Base-by-base conservation (phyloP, 345 rosid species). In the Laguncularia racemosa region DNA sequence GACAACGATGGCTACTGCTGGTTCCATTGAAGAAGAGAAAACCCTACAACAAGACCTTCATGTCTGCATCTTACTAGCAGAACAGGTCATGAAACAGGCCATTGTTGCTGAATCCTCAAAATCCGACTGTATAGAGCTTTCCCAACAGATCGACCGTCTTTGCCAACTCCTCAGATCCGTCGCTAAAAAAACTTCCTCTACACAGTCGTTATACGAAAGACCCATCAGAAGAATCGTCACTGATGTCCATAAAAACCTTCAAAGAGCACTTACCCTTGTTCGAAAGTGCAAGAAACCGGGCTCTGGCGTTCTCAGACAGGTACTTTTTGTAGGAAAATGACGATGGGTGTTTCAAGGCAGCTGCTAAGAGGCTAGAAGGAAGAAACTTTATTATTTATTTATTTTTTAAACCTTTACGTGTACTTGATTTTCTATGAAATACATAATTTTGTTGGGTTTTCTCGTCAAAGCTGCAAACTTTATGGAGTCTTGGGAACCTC, bases 61-160 rank as follows among this genome's bases (percentile, higher is more conserved):
- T 7, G 70, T 50, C 0, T 74, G 73, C 60, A 74, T 80, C 52
- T 84, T 84, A 62, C 84, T 82, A 21, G 84, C 95, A 3, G 95
- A 77, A 55, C 89, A 87, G 51, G 85, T 80, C 58, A 91, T 87
- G 8, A 80, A 82, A 48, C 84, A 87, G 64, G 83, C 91, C 18
- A 63, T 54, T 13, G 79, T 68, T 44, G 74, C 79, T 4, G 80
- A 73, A 33, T 71, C 81, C 50, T 73, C 74, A 19, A 78, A 68
- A 40, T 52, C 33, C 40, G 91, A 79, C 10, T 77, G 83, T 69
- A 52, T 72, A 49, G 83, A 81, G 7, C 55, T 84, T 1, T 71
- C 70, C 10, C 67, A 40, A 46, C 84, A 81, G 55, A 78, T 76
- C 14, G 82, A 77, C 54, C 65, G 69, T 28, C 70, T 84, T 45